phyloP scores from a whole-genome alignment of 2,329 filamentous ascomycete genomes.

The Aspergillus tamarii region DNA sequence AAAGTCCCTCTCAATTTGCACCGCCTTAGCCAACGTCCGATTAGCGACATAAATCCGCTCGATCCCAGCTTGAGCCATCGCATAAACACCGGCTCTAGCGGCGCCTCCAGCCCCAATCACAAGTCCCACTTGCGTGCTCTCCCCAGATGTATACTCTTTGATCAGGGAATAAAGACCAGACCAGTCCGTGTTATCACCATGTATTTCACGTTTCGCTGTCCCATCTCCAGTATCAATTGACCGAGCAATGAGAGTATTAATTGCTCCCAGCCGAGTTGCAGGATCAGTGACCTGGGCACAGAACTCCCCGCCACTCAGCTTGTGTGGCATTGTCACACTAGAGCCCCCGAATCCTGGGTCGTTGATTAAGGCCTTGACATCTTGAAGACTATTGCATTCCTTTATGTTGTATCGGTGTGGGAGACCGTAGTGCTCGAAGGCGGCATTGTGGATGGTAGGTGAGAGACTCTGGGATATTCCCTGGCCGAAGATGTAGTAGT shows the following conservation, averaged over 20 bases:
- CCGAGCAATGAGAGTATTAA: not conserved
- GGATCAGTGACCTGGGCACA: not conserved
- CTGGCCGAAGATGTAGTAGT: conserved; percentile 21
- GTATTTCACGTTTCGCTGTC: not conserved
- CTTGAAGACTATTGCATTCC: not conserved
- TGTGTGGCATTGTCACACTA: not conserved
- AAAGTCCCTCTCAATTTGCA: not conserved
- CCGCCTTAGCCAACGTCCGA: not conserved
- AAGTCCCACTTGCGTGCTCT: not conserved
- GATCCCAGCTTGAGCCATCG: not conserved
- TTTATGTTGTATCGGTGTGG: conserved; percentile 15
- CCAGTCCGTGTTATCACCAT: not conserved
- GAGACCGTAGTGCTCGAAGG: conserved; percentile 15
- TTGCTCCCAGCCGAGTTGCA: not conserved
- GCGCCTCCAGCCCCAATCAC: not conserved
- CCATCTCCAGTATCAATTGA: not conserved
- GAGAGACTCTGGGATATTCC: conserved; percentile 22
- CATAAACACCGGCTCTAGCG: not conserved
- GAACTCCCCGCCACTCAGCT: not conserved
- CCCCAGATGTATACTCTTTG: not conserved
- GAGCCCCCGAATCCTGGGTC: not conserved
- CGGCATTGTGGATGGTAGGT: conserved; percentile 27
- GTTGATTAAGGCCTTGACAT: not conserved
- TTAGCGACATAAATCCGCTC: not conserved
- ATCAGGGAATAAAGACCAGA: not conserved